A percentile compares a stretch with the other conserved stretches of the same genome.
phyloP scores from a whole-genome alignment of 106 monocot genomes.

The Dactylorhiza incarnata region DNA sequence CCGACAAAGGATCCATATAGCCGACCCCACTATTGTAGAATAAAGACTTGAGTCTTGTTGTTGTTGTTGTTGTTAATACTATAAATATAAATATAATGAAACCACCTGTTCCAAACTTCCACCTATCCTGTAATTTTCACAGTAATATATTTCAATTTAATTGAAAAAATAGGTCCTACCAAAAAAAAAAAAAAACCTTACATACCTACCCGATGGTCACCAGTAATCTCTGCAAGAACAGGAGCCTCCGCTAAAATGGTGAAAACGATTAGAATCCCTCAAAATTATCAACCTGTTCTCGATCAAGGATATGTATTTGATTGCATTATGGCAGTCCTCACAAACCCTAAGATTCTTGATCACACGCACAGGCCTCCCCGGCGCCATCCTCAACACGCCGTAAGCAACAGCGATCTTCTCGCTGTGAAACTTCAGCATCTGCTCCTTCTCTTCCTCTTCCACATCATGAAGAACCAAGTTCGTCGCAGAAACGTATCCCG shows the following conservation, averaged over 20 bases:
- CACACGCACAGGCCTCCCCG: slow-evolving; percentile 51
- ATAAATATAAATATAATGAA: no score
- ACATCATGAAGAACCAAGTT: slow-evolving; percentile 68
- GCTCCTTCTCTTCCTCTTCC: slow-evolving; percentile 73
- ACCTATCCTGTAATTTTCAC: no score
- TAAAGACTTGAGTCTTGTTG: no score
- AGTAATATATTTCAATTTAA: no score
- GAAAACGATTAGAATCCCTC: slow-evolving; percentile 74
- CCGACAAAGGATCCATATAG: no score
- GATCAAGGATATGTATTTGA: slow-evolving; percentile 55
- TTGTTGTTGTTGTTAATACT: no score
- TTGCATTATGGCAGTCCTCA: slow-evolving; percentile 55
- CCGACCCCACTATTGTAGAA: no score
- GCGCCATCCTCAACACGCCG: slow-evolving; percentile 43
- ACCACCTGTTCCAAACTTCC: no score
- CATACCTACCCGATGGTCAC: slow-evolving; percentile 15
- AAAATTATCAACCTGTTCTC: slow-evolving; percentile 58
- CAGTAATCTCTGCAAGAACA: slow-evolving; percentile 80
- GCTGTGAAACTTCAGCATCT: slow-evolving; percentile 71
- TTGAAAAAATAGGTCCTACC: no score
- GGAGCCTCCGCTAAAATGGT: slow-evolving; percentile 53
- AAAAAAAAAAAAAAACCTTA: not conserved
- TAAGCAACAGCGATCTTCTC: slow-evolving; percentile 65
- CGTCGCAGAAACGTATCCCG: slow-evolving; percentile 46
- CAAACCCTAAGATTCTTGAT: slow-evolving; percentile 72